phyloP scores from a whole-genome alignment of 148 eudicot genomes.

The Heliamphora exappendiculata region DNA sequence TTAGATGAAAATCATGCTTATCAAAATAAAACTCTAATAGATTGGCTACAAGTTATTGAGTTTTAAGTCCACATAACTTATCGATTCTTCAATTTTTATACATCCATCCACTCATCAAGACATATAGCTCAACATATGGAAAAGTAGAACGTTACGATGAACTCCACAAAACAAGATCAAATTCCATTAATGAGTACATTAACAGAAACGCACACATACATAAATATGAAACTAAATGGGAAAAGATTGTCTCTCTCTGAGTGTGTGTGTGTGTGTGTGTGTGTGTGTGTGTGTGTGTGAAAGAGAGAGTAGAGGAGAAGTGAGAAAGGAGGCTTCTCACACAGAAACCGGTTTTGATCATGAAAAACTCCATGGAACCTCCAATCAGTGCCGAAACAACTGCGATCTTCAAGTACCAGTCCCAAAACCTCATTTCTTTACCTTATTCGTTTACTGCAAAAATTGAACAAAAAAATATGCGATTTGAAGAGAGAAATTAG shows the following conservation, averaged over 20 bases:
- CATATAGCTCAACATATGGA: no score
- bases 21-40: not conserved
- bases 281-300: no score
- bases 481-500: not conserved
- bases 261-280: no score
- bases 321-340: constrained; percentile 40
- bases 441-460: constrained; percentile 2
- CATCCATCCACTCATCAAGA: not conserved
- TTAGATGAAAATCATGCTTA: not conserved
- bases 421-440: constrained; percentile 55
- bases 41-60: not conserved
- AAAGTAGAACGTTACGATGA: not conserved
- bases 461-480: not conserved
- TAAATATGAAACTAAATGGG: not conserved
- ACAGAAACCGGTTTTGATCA: constrained; percentile 96
- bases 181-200: not conserved
- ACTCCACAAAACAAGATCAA: not conserved
- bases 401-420: constrained; percentile 82
- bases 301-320: not conserved
- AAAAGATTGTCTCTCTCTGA: no score
- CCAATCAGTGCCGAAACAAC: constrained; percentile 58
- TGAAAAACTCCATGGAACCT: constrained; percentile 88
- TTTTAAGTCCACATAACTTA: not conserved
- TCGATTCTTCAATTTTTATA: not conserved
- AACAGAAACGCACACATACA: not conserved